Evolutionary conservation across 2,329 filamentous ascomycete species (phyloP).

Genomic region (Aspergillus unguis): DNA sequence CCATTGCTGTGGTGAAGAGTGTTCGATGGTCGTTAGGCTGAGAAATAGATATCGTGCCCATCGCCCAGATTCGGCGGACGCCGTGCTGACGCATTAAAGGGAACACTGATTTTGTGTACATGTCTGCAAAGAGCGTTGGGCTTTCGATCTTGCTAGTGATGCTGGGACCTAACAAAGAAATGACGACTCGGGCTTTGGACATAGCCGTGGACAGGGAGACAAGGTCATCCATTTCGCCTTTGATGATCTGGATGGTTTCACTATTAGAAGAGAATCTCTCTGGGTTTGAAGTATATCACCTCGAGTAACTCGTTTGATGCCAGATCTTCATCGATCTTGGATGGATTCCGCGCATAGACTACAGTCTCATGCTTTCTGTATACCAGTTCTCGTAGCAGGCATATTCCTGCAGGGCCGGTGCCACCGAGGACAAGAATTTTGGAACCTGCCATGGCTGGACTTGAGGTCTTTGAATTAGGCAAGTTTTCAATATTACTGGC

Average conservation of each 20-base stretch:
- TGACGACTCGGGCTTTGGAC: not conserved
- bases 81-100: constrained; percentile 5
- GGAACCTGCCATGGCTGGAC: not conserved
- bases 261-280: not conserved
- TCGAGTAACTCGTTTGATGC: not conserved
- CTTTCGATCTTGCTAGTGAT: not conserved
- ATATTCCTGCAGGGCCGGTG: constrained; percentile 4
- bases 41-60: not conserved
- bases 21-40: not conserved
- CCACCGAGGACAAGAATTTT: constrained; percentile 7
- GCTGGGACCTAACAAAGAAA: not conserved
- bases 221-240: constrained; percentile 3
- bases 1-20: not conserved
- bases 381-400: constrained; percentile 5
- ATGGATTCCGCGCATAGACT: constrained; percentile 4
- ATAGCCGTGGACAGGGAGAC: constrained; percentile 1
- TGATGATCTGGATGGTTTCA: not conserved
- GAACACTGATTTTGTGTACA: constrained; percentile 1
- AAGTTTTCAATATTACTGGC: too few species aligned
- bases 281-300: not conserved
- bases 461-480: too few species aligned
- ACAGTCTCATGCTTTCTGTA: not conserved
- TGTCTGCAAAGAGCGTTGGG: not conserved
- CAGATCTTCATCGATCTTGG: constrained; percentile 3
- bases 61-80: not conserved